Percentiles rank a stretch among this genome's conserved stretches.
These are phyloP conservation scores for Diplodia mutila DNA, from an alignment of 2,329 filamentous ascomycete species.

Conservation along the genomic window DNA sequence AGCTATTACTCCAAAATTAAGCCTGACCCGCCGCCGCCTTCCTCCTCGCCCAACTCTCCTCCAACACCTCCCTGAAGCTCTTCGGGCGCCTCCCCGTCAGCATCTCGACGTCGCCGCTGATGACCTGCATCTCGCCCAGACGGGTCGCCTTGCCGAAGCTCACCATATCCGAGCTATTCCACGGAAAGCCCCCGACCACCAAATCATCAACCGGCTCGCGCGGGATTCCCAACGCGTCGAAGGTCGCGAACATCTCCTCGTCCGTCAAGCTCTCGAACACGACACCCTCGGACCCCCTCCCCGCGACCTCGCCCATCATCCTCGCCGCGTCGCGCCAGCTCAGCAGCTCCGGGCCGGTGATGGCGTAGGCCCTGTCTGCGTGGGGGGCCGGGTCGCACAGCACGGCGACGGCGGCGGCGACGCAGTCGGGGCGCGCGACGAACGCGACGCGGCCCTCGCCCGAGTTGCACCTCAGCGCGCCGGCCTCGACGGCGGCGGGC, in stretches of 20 bases:
- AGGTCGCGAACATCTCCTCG: neutral
- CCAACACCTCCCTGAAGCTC: constrained; percentile 7
- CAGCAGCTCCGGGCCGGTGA: constrained; percentile 23
- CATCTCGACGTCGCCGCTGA: constrained; percentile 8
- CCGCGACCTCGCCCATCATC: constrained; percentile 7
- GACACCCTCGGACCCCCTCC: neutral
- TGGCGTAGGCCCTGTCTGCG: neutral
- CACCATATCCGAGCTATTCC: constrained; percentile 13
- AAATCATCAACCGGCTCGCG: neutral
- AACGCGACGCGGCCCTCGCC: constrained; percentile 14
- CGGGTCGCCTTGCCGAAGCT: constrained; percentile 12
- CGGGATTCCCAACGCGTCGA: constrained; percentile 7
- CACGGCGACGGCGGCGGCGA: constrained; percentile 12
- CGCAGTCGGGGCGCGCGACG: constrained; percentile 14
- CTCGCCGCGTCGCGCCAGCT: constrained; percentile 7
- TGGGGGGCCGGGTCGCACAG: constrained; percentile 1
- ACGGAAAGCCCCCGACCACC: neutral
- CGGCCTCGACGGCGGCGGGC: neutral
- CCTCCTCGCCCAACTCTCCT: constrained; percentile 11
- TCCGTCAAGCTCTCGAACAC: neutral
- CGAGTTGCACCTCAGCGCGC: neutral
- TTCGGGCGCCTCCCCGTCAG: constrained; percentile 10
- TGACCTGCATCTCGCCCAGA: constrained; percentile 21
- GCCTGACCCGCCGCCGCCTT: constrained; percentile 57
- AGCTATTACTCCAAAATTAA: constrained; percentile 63